Base-by-base conservation (phyloP, 2,329 filamentous ascomycete species). In the Neofusicoccum cordaticola region DNA sequence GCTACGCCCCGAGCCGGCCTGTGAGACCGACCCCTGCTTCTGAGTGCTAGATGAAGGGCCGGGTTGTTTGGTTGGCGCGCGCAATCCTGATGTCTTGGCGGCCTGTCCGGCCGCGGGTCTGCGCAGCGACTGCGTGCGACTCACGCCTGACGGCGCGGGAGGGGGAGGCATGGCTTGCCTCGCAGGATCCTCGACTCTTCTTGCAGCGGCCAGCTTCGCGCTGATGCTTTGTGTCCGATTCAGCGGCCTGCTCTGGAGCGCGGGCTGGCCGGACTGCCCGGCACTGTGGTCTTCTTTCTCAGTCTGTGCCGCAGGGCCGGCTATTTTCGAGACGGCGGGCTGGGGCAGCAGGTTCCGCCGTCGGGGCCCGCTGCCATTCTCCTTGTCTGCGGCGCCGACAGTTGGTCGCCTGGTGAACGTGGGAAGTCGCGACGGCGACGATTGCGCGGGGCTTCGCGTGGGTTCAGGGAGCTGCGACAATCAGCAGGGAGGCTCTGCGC, bases 341-440 rank as follows among this genome's bases (percentile, higher is more conserved):
- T 50, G 39, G 13, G 39, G 50, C 22, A 45, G 48, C 39, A 47
- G 22, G 6, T 42, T 52, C 34, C 41, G 61, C 13, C 34, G 41
- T 34, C 19, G 45, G 17, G 61, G 6, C 27, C 27, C 27, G 27
- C 6, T 17, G 17, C 34, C 61, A 63, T 56, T 47, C 2, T 63
- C 61, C 31, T 47, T 63, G n/a, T 63, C 37, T 22, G 34, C 50
- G 19, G 50, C 37, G 50, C 42, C 11, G 27, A 42, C 17, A 31
- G 48, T 37, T 13, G 61, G 41, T 8, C 61, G 50, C 13, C 61
- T 47, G 13, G 63, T 61, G 19, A 61, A 39, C 3, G 63, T 65
- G 39, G 63, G 63, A 12, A 65, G 47, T 41, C 63, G 63, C 45
- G 63, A 65, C 9, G 63, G 63, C 19, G 63, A 58, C 34, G 50